Conservation (phyloP, 495 filamentous ascomycete species). For the Lasiosphaeria ovina region DNA sequence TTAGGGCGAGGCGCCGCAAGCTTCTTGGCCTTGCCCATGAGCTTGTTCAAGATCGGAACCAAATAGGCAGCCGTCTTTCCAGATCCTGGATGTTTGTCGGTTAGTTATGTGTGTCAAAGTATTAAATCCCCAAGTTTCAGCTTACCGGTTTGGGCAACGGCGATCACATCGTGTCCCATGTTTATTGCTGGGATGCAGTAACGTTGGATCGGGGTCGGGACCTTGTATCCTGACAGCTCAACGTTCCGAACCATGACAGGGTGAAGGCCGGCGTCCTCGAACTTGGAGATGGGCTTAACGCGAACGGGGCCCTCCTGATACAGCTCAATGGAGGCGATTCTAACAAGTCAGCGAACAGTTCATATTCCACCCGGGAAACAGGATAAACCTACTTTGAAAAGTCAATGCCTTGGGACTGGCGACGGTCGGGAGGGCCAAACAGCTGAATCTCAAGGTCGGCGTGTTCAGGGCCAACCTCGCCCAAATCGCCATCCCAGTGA, state of each 20-base stretch:
- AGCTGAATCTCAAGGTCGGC: constrained; percentile 68
- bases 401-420: constrained; percentile 41
- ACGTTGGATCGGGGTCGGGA: constrained; percentile 82
- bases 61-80: constrained; percentile 95
- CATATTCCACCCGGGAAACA: background rate
- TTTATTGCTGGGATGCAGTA: constrained; percentile 78
- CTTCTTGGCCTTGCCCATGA: constrained; percentile 93
- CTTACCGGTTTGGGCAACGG: constrained; percentile 87
- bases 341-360: constrained; percentile 29
- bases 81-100: constrained; percentile 61
- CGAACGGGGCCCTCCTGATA: constrained; percentile 55
- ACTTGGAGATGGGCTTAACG: constrained; percentile 57
- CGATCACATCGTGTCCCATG: constrained; percentile 74
- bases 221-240: constrained; percentile 55
- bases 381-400: constrained; percentile 44
- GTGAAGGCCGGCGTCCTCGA: constrained; percentile 78
- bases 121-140: constrained; percentile 7
- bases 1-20: constrained; percentile 73
- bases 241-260: constrained; percentile 80
- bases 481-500: constrained; percentile 81
- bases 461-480: constrained; percentile 74
- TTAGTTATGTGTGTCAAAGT: constrained; percentile 2
- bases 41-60: constrained; percentile 80
- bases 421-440: constrained; percentile 54
- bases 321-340: constrained; percentile 57